phyloP scores from a whole-genome alignment of 2,329 filamentous ascomycete species.

The Nemania sp. region DNA sequence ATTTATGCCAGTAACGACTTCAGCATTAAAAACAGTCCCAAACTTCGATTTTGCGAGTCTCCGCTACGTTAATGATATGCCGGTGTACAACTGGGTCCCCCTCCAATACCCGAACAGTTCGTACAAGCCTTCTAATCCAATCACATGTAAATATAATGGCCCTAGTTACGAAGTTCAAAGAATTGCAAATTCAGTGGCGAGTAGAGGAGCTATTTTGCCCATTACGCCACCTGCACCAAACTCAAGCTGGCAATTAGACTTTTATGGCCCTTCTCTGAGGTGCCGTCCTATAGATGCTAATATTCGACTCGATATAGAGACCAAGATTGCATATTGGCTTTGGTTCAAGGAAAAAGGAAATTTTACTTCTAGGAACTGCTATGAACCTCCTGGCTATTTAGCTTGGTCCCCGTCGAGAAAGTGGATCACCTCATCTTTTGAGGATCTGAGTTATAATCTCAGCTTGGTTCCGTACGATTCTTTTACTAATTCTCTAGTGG shows the following conservation, averaged over 20 bases:
- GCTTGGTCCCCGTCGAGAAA: neutral
- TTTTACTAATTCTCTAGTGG: too few species aligned
- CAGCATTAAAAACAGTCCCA: neutral
- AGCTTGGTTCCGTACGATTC: too few species aligned
- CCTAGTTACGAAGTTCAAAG: conserved; percentile 2
- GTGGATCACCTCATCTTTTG: too few species aligned
- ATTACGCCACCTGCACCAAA: conserved; percentile 4
- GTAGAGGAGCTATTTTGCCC: conserved; percentile 5
- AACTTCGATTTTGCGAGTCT: conserved; percentile 23
- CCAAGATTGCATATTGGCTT: neutral
- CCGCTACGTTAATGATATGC: neutral
- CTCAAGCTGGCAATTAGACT: conserved; percentile 22
- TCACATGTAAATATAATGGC: neutral
- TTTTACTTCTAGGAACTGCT: neutral
- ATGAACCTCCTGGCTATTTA: neutral
- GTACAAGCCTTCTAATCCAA: too few species aligned
- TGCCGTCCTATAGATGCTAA: neutral
- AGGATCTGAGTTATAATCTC: too few species aligned
- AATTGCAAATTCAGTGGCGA: neutral
- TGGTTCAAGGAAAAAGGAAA: neutral
- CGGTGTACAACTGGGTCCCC: neutral
- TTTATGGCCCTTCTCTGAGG: conserved; percentile 14
- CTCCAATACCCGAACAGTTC: neutral
- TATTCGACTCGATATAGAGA: neutral
- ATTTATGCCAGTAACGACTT: neutral